phyloP scores from a whole-genome alignment of 2,329 filamentous ascomycete genomes.

The Onygenales sp. region DNA sequence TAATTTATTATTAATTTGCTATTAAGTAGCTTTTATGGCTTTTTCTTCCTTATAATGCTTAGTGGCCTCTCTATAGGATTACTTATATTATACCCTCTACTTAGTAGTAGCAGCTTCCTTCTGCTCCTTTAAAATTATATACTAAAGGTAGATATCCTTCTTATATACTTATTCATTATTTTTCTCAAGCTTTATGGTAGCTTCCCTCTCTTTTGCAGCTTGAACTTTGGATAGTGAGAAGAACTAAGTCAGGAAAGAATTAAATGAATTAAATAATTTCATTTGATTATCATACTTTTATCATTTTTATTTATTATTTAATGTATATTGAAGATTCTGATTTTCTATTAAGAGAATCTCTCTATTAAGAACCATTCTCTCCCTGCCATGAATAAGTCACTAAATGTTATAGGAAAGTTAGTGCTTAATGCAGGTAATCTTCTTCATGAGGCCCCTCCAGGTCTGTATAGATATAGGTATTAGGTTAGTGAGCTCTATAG shows the following conservation, averaged over 20 bases:
- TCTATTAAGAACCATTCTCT: background rate
- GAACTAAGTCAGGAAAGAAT: background rate
- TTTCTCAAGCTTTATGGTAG: background rate
- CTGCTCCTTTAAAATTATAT: background rate
- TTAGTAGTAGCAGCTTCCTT: background rate
- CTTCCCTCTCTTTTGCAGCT: background rate
- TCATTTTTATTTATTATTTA: background rate
- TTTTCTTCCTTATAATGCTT: background rate
- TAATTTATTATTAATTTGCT: background rate
- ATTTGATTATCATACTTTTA: background rate
- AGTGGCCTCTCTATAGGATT: background rate
- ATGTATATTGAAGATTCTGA: background rate
- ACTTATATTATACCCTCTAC: background rate
- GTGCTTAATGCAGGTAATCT: background rate
- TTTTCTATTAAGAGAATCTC: conserved; percentile 1
- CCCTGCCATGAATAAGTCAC: background rate
- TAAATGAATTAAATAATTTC: background rate
- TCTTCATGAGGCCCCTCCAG: background rate
- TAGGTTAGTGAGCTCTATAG: background rate
- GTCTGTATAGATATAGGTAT: background rate
- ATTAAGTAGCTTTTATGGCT: background rate
- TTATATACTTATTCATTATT: background rate
- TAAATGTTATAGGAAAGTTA: background rate
- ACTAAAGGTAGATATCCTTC: conserved; percentile 2
- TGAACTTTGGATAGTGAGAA: conserved; percentile 3